These are phyloP conservation scores for Apiotrichum sp. DNA, from an alignment of 1,284 basidiomycete species.

Conservation along the genomic window DNA sequence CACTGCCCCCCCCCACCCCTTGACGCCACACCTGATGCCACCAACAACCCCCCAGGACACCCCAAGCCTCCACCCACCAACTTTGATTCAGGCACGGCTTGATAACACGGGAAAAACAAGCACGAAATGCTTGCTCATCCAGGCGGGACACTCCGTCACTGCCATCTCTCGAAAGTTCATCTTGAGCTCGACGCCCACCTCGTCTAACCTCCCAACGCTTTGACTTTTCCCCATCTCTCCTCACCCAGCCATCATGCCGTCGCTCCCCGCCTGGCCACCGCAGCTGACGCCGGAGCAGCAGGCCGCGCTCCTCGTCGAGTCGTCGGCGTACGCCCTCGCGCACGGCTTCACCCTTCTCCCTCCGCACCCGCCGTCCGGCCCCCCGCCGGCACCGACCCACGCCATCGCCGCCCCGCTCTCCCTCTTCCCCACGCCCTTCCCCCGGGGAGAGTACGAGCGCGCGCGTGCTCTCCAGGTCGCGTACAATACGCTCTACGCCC, in stretches of 20 bases:
- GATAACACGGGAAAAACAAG: background rate
- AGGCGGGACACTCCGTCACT: no score
- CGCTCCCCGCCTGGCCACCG: constrained; percentile 65
- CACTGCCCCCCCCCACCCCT: no score
- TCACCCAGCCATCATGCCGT: background rate
- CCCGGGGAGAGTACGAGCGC: constrained; percentile 62
- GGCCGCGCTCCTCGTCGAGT: constrained; percentile 57
- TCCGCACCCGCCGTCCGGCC: constrained; percentile 49
- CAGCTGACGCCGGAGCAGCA: constrained; percentile 56
- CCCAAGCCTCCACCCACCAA: no score
- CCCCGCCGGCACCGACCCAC: constrained; percentile 54
- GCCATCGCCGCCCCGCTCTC: constrained; percentile 85
- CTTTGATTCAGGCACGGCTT: background rate
- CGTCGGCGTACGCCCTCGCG: constrained; percentile 77
- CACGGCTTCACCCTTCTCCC: constrained; percentile 81
- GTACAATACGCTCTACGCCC: constrained; percentile 81
- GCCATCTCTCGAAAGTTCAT: no score
- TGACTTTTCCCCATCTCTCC: background rate
- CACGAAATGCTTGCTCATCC: constrained; percentile 7
- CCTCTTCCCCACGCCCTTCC: constrained; percentile 81
- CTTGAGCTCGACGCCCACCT: no score
- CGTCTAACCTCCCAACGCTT: no score
- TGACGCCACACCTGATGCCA: no score
- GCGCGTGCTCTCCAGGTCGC: constrained; percentile 64
- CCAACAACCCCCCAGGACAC: no score